Percentiles rank a stretch among this genome's conserved stretches.
Evolutionary conservation across 257 asterid species (phyloP).

Genomic region (Nicotiana undulata): DNA sequence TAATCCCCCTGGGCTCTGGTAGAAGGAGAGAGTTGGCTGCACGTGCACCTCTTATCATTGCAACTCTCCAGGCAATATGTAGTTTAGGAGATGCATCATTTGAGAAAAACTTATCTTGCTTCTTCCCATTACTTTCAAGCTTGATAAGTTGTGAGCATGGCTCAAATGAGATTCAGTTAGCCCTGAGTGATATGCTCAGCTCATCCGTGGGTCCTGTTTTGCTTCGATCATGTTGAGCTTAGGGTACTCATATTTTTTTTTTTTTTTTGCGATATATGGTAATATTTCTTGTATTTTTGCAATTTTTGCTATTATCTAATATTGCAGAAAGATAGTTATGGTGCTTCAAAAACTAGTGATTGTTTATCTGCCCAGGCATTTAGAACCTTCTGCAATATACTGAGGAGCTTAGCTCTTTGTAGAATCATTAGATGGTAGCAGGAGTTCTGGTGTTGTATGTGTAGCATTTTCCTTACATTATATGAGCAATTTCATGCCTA

Average conservation of each 20-base stretch:
- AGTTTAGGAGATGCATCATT: conserved; percentile 70
- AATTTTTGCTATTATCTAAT: conserved; percentile 15
- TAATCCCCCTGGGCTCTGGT: conserved; percentile 83
- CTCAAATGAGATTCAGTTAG: conserved; percentile 80
- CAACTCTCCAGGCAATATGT: conserved; percentile 79
- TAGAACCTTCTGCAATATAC: conserved; percentile 20
- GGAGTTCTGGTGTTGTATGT: conserved; percentile 45
- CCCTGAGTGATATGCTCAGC: conserved; percentile 77
- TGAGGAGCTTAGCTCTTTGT: conserved; percentile 19
- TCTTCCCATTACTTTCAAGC: conserved; percentile 76
- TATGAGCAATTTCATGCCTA: conserved; percentile 7
- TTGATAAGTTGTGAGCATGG: conserved; percentile 96
- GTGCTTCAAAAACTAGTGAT: conserved; percentile 28
- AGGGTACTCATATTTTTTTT: conserved; percentile 2
- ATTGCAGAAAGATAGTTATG: conserved; percentile 33
- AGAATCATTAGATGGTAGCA: conserved; percentile 25
- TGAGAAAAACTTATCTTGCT: conserved; percentile 58
- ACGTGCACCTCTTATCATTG: conserved; percentile 82
- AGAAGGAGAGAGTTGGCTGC: conserved; percentile 85
- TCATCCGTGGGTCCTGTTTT: conserved; percentile 83
- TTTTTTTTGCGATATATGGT: conserved; percentile 28
- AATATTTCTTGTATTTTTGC: conserved; percentile 3
- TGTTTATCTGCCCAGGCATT: conserved; percentile 24
- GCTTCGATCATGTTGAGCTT: conserved; percentile 65
- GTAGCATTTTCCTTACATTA: conserved; percentile 6